Base-by-base conservation (phyloP, 805 yeast genomes). In the Wickerhamiella sorbophila region DNA sequence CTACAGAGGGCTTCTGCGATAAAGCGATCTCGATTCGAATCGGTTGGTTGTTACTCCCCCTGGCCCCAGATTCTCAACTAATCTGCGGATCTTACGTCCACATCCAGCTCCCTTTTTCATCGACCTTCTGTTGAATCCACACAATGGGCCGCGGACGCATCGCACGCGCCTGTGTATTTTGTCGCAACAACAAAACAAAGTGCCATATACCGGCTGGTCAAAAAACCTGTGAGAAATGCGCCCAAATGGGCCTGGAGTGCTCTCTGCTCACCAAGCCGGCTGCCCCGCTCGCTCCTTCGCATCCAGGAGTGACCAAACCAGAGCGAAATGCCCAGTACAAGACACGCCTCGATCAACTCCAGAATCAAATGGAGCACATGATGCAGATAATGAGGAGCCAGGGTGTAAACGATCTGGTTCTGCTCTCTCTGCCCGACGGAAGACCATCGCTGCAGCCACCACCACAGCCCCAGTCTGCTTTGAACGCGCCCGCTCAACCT, bases 101-200 rank as follows among this genome's bases (percentile, higher is more conserved):
- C n/a, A n/a, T n/a, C n/a, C n/a, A n/a, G n/a, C n/a, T n/a, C n/a
- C n/a, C n/a, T n/a, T n/a, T n/a, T n/a, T n/a, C n/a, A n/a, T n/a
- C n/a, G n/a, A n/a, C n/a, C n/a, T n/a, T n/a, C n/a, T n/a, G n/a
- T n/a, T n/a, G n/a, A n/a, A n/a, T n/a, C n/a, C n/a, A n/a, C n/a
- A 16, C 29, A 10, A 34, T 41, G 41, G 38, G 40, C 22, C 44
- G 46, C 19, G 49, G 49, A 27, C 45, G 49, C n/a, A 36, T 32
- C 22, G 44, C 49, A 12, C 39, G 42, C 35, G 49, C 49, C 5
- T 46, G 49, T 37, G 36, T 39, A 3, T 43, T 38, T 17, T 50
- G 53, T 37, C 45, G 53, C n/a, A 34, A 31, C 22, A 43, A 42
- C 17, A 50, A 50, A 26, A 44, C 50, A 16, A 45, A 46, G 20